Percentiles rank a stretch among this genome's conserved stretches.
Evolutionary conservation across 495 filamentous ascomycete genomes (phyloP).

Genomic region (Saxophila tyrrhenica): DNA sequence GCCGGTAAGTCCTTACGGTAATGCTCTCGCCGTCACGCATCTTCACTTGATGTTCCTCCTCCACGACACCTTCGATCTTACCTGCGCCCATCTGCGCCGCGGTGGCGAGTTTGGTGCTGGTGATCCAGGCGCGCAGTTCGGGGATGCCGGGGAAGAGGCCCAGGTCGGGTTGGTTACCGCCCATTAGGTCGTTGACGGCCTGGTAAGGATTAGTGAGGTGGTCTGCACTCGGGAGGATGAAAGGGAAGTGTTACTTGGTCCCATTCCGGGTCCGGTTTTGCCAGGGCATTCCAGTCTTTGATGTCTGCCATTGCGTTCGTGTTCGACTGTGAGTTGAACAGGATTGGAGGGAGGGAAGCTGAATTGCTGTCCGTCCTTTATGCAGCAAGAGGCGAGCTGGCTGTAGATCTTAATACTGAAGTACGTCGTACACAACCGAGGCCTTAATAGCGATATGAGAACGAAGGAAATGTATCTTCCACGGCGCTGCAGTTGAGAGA

Average conservation of each 20-base stretch:
- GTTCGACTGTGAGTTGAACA: too few species aligned
- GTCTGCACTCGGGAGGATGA: background rate
- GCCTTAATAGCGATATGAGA: too few species aligned
- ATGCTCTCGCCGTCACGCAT: slow-evolving; percentile 21
- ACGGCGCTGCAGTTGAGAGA: too few species aligned
- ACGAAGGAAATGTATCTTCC: too few species aligned
- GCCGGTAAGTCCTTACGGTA: slow-evolving; percentile 12
- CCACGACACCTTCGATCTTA: slow-evolving; percentile 12
- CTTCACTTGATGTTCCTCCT: slow-evolving; percentile 18
- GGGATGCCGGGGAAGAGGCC: slow-evolving; percentile 14
- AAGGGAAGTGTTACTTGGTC: slow-evolving; percentile 1
- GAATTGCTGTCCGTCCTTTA: too few species aligned
- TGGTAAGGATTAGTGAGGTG: background rate
- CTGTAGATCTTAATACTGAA: too few species aligned
- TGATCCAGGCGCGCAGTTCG: slow-evolving; percentile 6
- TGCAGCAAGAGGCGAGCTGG: too few species aligned
- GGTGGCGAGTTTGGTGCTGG: slow-evolving; percentile 6
- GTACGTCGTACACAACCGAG: too few species aligned
- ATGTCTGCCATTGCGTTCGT: slow-evolving; percentile 9
- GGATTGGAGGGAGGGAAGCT: too few species aligned
- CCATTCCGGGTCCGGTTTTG: slow-evolving; percentile 10
- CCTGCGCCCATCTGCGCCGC: slow-evolving; percentile 7
- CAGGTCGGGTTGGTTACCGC: background rate
- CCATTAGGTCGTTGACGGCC: background rate
- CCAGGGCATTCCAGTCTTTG: slow-evolving; percentile 5